These are phyloP conservation scores for Pythium sukuiense DNA, from an alignment of 352 stramenopile genomes.

Conservation along the genomic window DNA sequence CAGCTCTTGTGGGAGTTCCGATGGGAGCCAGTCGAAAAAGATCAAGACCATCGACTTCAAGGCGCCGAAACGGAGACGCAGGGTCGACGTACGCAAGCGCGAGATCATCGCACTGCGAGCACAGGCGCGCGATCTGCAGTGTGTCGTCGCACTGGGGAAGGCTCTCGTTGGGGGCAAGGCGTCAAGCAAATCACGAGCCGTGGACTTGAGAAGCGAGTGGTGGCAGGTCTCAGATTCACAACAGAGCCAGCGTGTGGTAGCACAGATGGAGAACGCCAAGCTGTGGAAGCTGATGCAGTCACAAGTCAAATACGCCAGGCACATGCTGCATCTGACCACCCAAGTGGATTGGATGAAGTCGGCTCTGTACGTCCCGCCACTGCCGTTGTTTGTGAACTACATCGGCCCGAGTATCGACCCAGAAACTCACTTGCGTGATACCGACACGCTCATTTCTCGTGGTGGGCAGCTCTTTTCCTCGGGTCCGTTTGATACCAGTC, in stretches of 20 bases:
- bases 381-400: constrained; percentile 1
- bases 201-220: neutral
- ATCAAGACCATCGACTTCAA: neutral
- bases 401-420: neutral
- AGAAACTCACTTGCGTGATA: neutral
- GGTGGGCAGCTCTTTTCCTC: neutral
- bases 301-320: neutral
- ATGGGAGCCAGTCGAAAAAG: neutral
- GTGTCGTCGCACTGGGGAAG: neutral
- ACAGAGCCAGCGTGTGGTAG: neutral
- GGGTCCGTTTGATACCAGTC: neutral
- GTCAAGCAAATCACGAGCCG: neutral
- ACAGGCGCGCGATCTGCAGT: neutral
- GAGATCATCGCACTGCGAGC: neutral
- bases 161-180: neutral
- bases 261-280: neutral
- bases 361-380: neutral
- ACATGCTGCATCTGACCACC: neutral
- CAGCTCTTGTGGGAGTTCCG: neutral
- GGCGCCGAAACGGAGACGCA: neutral
- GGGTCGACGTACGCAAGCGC: neutral
- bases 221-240: neutral
- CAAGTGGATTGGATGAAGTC: neutral
- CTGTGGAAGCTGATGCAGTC: neutral
- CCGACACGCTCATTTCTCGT: neutral